Evolutionary conservation across 805 yeast species (phyloP).

Genomic region (Saccharomyces eubayanus): DNA sequence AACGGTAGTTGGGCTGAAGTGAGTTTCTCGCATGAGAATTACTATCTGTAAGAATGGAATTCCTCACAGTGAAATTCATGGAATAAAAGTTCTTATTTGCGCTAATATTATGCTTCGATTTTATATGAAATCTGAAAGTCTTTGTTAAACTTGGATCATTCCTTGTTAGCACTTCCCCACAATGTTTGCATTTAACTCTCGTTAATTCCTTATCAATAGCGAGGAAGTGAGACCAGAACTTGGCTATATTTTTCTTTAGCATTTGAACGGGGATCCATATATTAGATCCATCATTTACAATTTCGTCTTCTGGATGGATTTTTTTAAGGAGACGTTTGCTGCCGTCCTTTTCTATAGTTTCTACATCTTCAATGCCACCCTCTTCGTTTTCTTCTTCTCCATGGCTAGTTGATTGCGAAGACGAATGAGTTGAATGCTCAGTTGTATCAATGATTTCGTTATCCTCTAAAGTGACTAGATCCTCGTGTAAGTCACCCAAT

Average conservation of each 20-base stretch:
- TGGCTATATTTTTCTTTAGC: conserved; percentile 1
- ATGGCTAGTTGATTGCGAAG: background rate
- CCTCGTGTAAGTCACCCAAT: background rate
- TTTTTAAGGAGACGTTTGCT: background rate
- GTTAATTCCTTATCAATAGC: conserved; percentile 3
- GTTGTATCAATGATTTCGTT: background rate
- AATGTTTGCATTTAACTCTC: conserved; percentile 9
- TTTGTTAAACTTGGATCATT: background rate
- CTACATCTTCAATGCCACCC: background rate
- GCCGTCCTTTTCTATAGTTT: background rate
- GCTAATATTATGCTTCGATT: conserved; percentile 3
- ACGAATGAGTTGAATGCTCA: background rate
- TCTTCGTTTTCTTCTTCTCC: background rate
- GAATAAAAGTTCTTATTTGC: conserved; percentile 3
- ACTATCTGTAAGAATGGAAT: background rate
- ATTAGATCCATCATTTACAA: background rate
- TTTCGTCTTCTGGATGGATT: conserved; percentile 1
- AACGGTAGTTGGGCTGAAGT: background rate
- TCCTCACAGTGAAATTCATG: background rate
- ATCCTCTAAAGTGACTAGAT: background rate
- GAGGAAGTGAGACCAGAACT: conserved; percentile 12
- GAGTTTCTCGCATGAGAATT: background rate
- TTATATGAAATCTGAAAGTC: conserved; percentile 6
- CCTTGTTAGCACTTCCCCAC: conserved; percentile 4
- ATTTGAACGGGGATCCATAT: conserved; percentile 10